Conservation (phyloP, 2,329 filamentous ascomycete species). For the Lasiodiplodia hormozganensis region DNA sequence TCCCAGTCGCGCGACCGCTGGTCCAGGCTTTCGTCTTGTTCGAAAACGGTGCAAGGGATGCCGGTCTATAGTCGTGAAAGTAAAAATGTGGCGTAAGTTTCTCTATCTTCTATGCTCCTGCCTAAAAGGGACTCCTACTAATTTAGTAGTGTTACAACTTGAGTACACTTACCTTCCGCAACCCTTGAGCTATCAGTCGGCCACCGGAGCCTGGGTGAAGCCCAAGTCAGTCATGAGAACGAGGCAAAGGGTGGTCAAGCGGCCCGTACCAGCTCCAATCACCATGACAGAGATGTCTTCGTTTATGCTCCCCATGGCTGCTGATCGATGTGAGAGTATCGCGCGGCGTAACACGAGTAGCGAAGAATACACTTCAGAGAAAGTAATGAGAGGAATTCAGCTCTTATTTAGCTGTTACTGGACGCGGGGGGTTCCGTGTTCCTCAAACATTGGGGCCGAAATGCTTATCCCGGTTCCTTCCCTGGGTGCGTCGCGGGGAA, state of each 20-base stretch:
- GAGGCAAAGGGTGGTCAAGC: constrained; percentile 16
- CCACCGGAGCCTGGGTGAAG: constrained; percentile 47
- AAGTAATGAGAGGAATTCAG: not conserved
- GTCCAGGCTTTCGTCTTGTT: constrained; percentile 58
- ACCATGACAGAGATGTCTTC: constrained; percentile 28
- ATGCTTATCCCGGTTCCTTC: not conserved
- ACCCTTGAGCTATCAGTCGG: constrained; percentile 50
- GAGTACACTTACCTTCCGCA: constrained; percentile 44
- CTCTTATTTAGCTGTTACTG: not conserved
- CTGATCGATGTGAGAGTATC: no score
- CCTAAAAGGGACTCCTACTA: no score
- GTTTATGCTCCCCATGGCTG: constrained; percentile 13
- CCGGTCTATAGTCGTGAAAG: constrained; percentile 38
- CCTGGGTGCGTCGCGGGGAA: not conserved
- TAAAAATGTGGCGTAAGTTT: not conserved
- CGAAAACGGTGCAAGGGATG: constrained; percentile 60
- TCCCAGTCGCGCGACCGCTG: constrained; percentile 65
- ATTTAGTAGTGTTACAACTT: not conserved
- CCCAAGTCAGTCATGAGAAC: constrained; percentile 39
- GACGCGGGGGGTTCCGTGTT: not conserved
- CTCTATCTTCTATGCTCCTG: not conserved
- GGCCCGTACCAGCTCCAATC: constrained; percentile 27
- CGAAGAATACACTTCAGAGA: not conserved
- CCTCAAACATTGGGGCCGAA: not conserved
- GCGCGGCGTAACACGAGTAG: not conserved